phyloP scores from a whole-genome alignment of 139 green algal genomes.

The Diplosphaera chodatii region DNA sequence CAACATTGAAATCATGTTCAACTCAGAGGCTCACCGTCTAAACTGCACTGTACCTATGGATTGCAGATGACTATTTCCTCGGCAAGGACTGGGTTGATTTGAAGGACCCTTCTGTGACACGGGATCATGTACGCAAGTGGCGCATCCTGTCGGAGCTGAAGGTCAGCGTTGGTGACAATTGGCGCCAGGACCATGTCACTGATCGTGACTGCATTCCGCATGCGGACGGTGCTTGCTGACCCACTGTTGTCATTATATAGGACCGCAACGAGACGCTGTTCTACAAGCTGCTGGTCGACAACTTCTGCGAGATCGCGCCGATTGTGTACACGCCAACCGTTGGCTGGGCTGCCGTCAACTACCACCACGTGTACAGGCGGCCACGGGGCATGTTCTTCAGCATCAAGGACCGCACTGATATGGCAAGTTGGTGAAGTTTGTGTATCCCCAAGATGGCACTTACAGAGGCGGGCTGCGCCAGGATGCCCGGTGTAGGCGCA shows the following conservation, averaged over 20 bases:
- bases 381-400: conserved; percentile 92
- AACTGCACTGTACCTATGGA: too few relatives aligned
- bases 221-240: too few relatives aligned
- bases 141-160: conserved; percentile 61
- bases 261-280: conserved; percentile 95
- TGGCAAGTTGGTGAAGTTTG: conserved; percentile 53
- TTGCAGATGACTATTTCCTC: conserved; percentile 37
- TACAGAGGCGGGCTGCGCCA: too few relatives aligned
- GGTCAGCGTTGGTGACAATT: too few relatives aligned
- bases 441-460: too few relatives aligned
- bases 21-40: too few relatives aligned
- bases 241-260: too few relatives aligned
- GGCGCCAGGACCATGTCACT: too few relatives aligned
- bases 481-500: too few relatives aligned
- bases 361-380: conserved; percentile 58
- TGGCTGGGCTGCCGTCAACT: conserved; percentile 63
- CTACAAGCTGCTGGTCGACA: conserved; percentile 64
- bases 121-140: conserved; percentile 66
- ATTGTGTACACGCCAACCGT: conserved; percentile 60
- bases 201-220: too few relatives aligned
- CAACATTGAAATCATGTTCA: too few relatives aligned
- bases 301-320: conserved; percentile 82
- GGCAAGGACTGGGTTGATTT: conserved; percentile 43
- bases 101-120: conserved; percentile 48
- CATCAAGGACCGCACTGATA: conserved; percentile 64